Base-by-base conservation (phyloP, 148 eudicot genomes). In the Rhododendron henanense region DNA sequence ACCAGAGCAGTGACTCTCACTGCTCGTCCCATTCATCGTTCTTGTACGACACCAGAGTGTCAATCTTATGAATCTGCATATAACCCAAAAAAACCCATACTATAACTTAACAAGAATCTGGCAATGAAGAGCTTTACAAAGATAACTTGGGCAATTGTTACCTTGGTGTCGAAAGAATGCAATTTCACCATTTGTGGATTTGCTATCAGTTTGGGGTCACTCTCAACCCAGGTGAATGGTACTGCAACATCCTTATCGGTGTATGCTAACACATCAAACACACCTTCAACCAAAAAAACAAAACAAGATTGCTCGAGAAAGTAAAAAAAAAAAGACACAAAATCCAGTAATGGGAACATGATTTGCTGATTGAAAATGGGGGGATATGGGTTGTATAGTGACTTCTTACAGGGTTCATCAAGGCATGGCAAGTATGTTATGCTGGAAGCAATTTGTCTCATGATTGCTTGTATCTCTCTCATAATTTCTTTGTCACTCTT, bases 391-490 rank as follows among this genome's bases (percentile, higher is more conserved):
- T 73, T 7, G 1, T 41, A 21, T 15, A 85, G 6, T 33, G 50
- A 84, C 71, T 25, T 47, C 89, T 94, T 94, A 95, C 99, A 97
- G 23, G 98, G 94, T 87, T 97, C 98, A 88, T 95, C 98, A 79
- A 95, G 93, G 91, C 99, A 97, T 75, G 99, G 99, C 93, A 97
- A 88, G 91, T 95, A 97, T 53, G 99, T 95, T 71, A 97, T 93
- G 90, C 99, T 97, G 18, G 99, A 95, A 76, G 96, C 96, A 78
- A 95, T 95, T 84, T 97, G 99, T 76, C 99, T 93, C 99, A 97
- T 97, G 81, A 97, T 95, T 77, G 99, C 99, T 90, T 97, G 99
- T 57, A 97, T 97, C 87, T 97, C 99, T 83, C 99, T 94, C 99
- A 97, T 97, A 1, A 97, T 97, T 85, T 97, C 99, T 86, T 97